These are phyloP conservation scores for Coemansia sp. DNA, from an alignment of 192 early-diverging fungal genomes.

Conservation along the genomic window DNA sequence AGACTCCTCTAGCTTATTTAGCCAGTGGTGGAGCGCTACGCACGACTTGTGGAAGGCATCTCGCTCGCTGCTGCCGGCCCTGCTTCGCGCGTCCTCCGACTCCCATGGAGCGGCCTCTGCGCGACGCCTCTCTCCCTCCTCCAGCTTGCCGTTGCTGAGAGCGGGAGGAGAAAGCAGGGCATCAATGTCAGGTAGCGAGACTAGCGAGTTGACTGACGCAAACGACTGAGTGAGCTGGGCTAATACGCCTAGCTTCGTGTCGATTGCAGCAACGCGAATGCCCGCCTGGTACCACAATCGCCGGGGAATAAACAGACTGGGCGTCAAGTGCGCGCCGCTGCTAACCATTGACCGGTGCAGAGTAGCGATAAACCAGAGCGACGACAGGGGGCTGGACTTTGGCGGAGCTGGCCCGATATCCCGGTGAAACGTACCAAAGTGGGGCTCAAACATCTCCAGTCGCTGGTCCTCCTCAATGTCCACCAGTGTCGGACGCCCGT, in stretches of 20 bases:
- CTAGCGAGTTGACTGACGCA: conserved; percentile 36
- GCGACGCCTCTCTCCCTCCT: conserved; percentile 11
- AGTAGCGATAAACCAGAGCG: conserved; percentile 55
- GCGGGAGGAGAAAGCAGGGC: conserved; percentile 16
- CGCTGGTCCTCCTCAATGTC: conserved; percentile 57
- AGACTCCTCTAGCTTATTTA: conserved; percentile 50
- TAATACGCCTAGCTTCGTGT: conserved; percentile 52
- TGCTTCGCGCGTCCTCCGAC: conserved; percentile 23
- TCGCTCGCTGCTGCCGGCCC: conserved; percentile 20
- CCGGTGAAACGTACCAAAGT: conserved; percentile 52
- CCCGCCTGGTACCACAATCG: conserved; percentile 58
- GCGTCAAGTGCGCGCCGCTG: conserved; percentile 48
- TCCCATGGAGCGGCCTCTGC: conserved; percentile 52
- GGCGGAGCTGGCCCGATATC: conserved; percentile 49
- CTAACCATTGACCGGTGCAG: conserved; percentile 55
- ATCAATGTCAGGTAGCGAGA: conserved; percentile 36
- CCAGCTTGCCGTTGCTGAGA: conserved; percentile 13
- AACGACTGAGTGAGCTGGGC: conserved; percentile 50
- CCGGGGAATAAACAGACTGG: conserved; percentile 51
- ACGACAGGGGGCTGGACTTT: conserved; percentile 47
- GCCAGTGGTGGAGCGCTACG: conserved; percentile 55
- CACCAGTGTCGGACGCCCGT: conserved; percentile 39
- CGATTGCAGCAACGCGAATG: conserved; percentile 55
- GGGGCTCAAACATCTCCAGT: conserved; percentile 53
- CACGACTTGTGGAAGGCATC: conserved; percentile 54